phyloP scores from a whole-genome alignment of 495 filamentous ascomycete genomes.

The Venustampulla echinocandica region DNA sequence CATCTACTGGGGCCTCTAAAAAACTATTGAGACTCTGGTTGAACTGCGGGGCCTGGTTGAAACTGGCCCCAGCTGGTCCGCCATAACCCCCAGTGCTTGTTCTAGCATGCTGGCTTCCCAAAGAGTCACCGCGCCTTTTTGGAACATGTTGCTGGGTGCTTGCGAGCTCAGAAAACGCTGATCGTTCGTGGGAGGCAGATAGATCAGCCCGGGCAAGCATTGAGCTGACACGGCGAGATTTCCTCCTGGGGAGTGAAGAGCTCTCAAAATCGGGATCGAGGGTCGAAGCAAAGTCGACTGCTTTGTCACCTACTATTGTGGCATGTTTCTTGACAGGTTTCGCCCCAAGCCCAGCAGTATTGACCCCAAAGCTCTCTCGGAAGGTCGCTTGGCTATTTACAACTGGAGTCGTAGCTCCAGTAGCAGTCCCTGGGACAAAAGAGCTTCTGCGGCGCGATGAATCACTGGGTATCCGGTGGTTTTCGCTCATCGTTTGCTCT shows the following conservation, averaged over 20 bases:
- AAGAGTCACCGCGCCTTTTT: constrained; percentile 58
- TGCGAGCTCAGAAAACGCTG: constrained; percentile 62
- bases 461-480: constrained; percentile 33
- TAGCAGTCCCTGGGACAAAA: constrained; percentile 63
- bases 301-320: constrained; percentile 25
- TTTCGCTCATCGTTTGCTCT: constrained; percentile 38
- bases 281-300: constrained; percentile 58
- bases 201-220: constrained; percentile 85
- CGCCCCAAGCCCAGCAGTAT: constrained; percentile 33
- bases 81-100: constrained; percentile 34
- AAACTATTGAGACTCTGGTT: constrained; percentile 39
- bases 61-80: constrained; percentile 15
- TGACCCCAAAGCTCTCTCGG: constrained; percentile 42
- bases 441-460: constrained; percentile 76
- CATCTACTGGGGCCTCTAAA: constrained; percentile 60
- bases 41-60: constrained; percentile 21
- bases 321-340: constrained; percentile 33
- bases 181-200: constrained; percentile 64
- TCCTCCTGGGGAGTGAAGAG: constrained; percentile 56
- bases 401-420: constrained; percentile 74
- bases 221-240: constrained; percentile 84
- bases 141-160: constrained; percentile 39
- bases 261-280: constrained; percentile 71
- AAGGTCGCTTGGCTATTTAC: constrained; percentile 40
- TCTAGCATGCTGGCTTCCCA: constrained; percentile 58